Percentiles rank a stretch among this genome's conserved stretches.
These are phyloP conservation scores for Serendipita sp. DNA, from an alignment of 768 basidiomycete genomes.

Conservation along the genomic window DNA sequence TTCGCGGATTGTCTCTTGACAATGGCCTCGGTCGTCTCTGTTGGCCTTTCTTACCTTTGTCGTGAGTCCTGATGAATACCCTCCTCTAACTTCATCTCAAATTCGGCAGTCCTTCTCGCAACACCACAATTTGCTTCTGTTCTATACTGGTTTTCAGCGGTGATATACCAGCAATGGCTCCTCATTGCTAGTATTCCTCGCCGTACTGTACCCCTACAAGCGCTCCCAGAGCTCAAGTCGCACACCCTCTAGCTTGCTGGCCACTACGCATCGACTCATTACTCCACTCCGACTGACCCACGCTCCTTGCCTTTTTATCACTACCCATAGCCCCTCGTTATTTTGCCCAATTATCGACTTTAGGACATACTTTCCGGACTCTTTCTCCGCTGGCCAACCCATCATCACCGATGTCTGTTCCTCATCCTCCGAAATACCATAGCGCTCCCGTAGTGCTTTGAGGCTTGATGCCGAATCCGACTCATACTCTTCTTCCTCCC, in stretches of 20 bases:
- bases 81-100: neutral
- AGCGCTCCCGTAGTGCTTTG: neutral
- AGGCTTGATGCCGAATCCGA: neutral
- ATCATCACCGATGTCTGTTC: neutral
- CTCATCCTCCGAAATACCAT: neutral
- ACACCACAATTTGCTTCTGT: conserved; percentile 2
- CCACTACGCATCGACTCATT: neutral
- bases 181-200: conserved; percentile 2
- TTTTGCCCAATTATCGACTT: neutral
- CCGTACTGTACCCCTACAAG: neutral
- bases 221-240: conserved; percentile 8
- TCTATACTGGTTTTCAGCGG: neutral
- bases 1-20: neutral
- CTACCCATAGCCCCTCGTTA: neutral
- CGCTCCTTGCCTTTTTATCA: neutral
- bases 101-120: conserved; percentile 1
- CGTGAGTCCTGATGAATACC: neutral
- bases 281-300: neutral
- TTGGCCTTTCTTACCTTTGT: conserved; percentile 2
- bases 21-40: neutral
- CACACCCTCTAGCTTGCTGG: neutral
- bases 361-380: conserved; percentile 1
- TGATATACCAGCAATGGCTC: conserved; percentile 5
- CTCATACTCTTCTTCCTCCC: neutral
- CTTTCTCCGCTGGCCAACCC: neutral